phyloP scores from a whole-genome alignment of 306 rosid genomes.

The Lathyrus aphaca region DNA sequence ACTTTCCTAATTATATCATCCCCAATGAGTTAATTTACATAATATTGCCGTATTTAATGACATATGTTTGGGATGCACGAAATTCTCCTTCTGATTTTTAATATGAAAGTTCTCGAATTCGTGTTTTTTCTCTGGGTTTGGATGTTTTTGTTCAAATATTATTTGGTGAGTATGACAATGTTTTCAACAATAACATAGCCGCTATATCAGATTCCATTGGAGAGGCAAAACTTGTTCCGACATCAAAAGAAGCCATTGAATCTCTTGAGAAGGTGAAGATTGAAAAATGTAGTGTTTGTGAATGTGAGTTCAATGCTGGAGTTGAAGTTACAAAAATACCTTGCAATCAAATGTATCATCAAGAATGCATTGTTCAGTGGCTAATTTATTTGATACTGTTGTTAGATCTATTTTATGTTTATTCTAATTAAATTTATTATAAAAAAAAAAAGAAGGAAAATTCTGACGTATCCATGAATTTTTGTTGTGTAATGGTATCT shows the following conservation, averaged over 20 bases:
- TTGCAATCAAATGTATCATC: constrained; percentile 26
- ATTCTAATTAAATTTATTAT: no score
- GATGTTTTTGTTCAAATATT: not conserved
- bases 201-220: not conserved
- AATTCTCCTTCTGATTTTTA: no score
- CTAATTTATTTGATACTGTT: not conserved
- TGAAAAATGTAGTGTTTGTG: constrained; percentile 26
- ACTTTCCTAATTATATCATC: not conserved
- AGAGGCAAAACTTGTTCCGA: not conserved
- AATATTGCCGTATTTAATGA: not conserved
- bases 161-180: not conserved
- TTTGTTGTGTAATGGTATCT: no score
- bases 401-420: no score
- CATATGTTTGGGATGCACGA: not conserved
- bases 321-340: not conserved
- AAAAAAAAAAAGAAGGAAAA: no score
- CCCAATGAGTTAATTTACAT: not conserved
- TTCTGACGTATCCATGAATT: no score
- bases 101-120: no score
- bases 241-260: constrained; percentile 22
- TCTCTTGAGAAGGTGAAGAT: constrained; percentile 7
- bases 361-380: not conserved
- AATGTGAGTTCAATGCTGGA: not conserved
- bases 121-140: constrained; percentile 11
- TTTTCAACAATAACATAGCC: not conserved